These are phyloP conservation scores for Canna indica DNA, from an alignment of 176 grass and related monocot species.

Conservation along the genomic window DNA sequence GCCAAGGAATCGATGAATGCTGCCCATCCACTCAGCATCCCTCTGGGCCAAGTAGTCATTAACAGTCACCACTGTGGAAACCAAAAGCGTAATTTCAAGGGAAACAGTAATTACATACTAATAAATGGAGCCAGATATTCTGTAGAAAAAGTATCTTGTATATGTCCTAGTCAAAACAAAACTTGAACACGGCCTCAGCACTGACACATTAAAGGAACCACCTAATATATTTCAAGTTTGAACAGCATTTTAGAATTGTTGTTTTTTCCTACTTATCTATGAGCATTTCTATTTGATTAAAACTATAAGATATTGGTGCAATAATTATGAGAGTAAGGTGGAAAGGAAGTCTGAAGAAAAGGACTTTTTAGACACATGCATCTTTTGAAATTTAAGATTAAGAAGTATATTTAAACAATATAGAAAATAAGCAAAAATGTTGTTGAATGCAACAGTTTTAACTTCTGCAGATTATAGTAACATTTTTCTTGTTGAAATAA, in stretches of 20 bases:
- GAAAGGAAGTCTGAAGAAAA: background rate
- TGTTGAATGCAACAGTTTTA: too few relatives aligned
- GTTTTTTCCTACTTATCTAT: background rate
- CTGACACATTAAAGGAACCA: background rate
- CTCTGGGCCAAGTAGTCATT: conserved; percentile 97
- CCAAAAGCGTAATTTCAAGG: background rate
- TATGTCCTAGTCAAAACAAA: background rate
- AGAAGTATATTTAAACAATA: too few relatives aligned
- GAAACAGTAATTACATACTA: background rate
- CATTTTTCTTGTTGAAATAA: too few relatives aligned
- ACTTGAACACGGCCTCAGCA: background rate
- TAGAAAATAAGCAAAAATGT: too few relatives aligned
- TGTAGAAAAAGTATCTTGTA: conserved; percentile 11
- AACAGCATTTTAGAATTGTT: background rate
- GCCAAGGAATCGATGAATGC: conserved; percentile 86
- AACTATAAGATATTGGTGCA: background rate
- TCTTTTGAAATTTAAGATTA: too few relatives aligned
- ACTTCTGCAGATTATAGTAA: too few relatives aligned
- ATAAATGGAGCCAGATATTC: too few relatives aligned
- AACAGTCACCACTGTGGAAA: conserved; percentile 76
- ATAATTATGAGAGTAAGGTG: background rate
- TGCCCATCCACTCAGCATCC: conserved; percentile 98
- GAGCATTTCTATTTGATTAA: background rate
- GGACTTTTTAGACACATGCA: too few relatives aligned
- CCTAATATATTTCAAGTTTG: background rate